Evolutionary conservation across 768 basidiomycete genomes (phyloP), one percentile per base, ranked within the genome.

Genomic region (Postia placenta): DNA sequence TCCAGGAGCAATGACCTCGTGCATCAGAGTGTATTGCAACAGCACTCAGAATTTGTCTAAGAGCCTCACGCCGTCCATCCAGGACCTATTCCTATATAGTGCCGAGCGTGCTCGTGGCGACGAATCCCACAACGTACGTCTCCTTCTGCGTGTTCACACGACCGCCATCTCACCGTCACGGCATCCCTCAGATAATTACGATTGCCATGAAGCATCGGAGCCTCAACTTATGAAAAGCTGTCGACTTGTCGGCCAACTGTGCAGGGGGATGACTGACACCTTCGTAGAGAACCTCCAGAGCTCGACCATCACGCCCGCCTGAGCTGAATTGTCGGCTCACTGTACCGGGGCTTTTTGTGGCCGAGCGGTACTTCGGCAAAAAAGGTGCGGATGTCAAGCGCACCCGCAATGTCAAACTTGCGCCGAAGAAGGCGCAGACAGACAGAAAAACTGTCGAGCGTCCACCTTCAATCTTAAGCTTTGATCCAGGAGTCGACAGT

Each of bases 341-440:
- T 86, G 28, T 76, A 83, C 54, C 87, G 86, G 86, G 81, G 80
- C 60, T 86, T 85, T 65, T 76, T 82, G 73, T 76, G 66, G 80
- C 79, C 3, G 72, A 75, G 51, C 74, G 86, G 9, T 88, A 88
- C 61, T 87, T 87, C 59, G 86, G 83, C 20, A 66, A 66, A 37
- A 55, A 75, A 11, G 82, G 82, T 17, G 58, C 63, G n/a, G 69
- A 73, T 36, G 71, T 86, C 51, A 84, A 83, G 67, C 66, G 71
- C 56, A 66, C 72, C 48, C 69, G 80, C 30, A 30, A 75, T 52
- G 71, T 87, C 46, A 69, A 70, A 52, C 70, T 85, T 23, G 49
- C 52, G 36, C 54, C 57, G 49, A 48, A 48, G 47, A 48, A 28
- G 39, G 22, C 23, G 20, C 4, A 23, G 47, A 24, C 27, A 14